Evolutionary conservation across 805 yeast species (phyloP).

Genomic region (Kodamaea kaohsiungensis): DNA sequence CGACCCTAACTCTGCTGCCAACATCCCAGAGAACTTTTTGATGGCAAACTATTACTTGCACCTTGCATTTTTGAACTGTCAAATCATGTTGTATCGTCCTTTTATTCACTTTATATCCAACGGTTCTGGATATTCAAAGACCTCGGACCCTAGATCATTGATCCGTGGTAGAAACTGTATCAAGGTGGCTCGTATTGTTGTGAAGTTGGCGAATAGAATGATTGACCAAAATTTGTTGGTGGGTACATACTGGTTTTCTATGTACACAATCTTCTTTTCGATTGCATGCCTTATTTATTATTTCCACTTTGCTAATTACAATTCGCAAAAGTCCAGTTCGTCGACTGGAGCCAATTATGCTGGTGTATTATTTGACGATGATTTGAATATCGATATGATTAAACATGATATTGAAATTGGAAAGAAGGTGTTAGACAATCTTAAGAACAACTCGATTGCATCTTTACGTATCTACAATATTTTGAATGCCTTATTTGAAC

Average conservation of each 20-base stretch:
- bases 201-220: conserved; percentile 79
- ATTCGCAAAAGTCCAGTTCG: conserved; percentile 14
- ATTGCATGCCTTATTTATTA: conserved; percentile 85
- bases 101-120: conserved; percentile 81
- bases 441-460: conserved; percentile 75
- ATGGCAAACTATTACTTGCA: conserved; percentile 76
- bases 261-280: conserved; percentile 84
- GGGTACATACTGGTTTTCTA: conserved; percentile 91
- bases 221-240: conserved; percentile 66
- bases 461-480: conserved; percentile 80
- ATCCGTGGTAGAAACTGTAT: conserved; percentile 82
- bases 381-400: conserved; percentile 51
- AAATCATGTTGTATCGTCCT: conserved; percentile 81
- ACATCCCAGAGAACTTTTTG: conserved; percentile 55
- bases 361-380: conserved; percentile 47
- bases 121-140: conserved; percentile 27
- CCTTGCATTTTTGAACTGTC: conserved; percentile 72
- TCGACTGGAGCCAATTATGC: conserved; percentile 40
- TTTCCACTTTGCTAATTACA: conserved; percentile 54
- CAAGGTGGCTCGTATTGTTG: conserved; percentile 79
- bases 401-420: conserved; percentile 82
- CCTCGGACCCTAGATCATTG: conserved; percentile 58
- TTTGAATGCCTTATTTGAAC: conserved; percentile 77
- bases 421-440: conserved; percentile 63
- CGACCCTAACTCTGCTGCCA: conserved; percentile 16